Conservation (phyloP, 208 protist species). For the Trypanosoma theileri region DNA sequence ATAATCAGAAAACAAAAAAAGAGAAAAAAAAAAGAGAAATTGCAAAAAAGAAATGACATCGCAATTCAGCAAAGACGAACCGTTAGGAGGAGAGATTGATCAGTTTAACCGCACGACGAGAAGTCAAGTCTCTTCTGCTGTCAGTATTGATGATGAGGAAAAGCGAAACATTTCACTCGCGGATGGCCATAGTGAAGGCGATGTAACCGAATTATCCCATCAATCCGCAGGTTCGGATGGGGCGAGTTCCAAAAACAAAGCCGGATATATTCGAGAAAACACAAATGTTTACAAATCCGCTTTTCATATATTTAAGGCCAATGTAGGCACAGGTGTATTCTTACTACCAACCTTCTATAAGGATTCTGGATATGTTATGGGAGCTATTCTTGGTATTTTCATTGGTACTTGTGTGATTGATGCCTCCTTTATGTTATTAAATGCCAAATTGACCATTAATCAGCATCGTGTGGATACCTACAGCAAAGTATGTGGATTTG, state of each 20-base stretch:
- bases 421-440: slow-evolving; percentile 21
- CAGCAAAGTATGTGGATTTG: slow-evolving; percentile 10
- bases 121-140: too few relatives aligned
- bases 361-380: slow-evolving; percentile 20
- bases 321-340: slow-evolving; percentile 35
- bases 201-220: not conserved
- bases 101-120: too few relatives aligned
- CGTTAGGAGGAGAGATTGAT: too few relatives aligned
- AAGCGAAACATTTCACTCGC: too few relatives aligned
- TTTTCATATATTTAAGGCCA: slow-evolving; percentile 41
- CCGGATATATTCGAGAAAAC: slow-evolving; percentile 17
- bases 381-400: slow-evolving; percentile 3
- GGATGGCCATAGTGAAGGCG: not conserved
- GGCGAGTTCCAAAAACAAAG: not conserved
- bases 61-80: too few relatives aligned
- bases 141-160: too few relatives aligned
- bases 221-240: too few relatives aligned
- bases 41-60: too few relatives aligned
- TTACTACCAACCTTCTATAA: slow-evolving; percentile 24
- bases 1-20: too few relatives aligned
- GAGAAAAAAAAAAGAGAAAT: too few relatives aligned
- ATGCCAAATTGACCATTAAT: slow-evolving; percentile 22
- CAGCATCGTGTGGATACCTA: slow-evolving; percentile 22
- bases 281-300: slow-evolving; percentile 31
- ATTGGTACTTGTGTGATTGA: slow-evolving; percentile 26